A percentile compares a stretch with the other conserved stretches of the same genome.
These are phyloP conservation scores for Entelexis paramagnoliae DNA, from an alignment of 1,139 yeast species.

Conservation along the genomic window DNA sequence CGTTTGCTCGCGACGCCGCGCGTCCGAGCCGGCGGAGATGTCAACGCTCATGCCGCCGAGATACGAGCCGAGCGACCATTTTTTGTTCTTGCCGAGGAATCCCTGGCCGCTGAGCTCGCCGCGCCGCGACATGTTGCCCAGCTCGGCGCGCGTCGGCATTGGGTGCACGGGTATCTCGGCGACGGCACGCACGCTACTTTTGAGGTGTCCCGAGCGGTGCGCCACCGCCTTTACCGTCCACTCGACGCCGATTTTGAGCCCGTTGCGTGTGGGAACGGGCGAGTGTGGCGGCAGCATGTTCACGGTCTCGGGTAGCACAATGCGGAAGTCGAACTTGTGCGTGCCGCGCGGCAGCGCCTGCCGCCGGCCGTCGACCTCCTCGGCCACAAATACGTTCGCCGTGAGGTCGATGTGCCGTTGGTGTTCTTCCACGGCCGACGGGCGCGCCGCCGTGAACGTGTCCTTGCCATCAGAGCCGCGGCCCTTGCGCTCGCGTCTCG, in stretches of 20 bases:
- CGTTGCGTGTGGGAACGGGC: slow-evolving; percentile 5
- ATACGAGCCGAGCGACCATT: neutral
- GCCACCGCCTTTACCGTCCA: slow-evolving; percentile 10
- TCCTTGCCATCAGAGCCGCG: neutral
- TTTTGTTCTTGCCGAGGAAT: neutral
- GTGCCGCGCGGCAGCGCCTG: neutral
- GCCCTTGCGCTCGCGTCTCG: neutral
- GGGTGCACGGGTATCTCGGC: slow-evolving; percentile 8
- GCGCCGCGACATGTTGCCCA: neutral
- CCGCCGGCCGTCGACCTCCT: neutral
- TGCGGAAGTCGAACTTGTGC: slow-evolving; percentile 3
- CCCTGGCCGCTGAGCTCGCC: slow-evolving; percentile 4
- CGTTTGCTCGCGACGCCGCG: neutral
- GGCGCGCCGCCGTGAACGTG: neutral
- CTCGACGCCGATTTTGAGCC: slow-evolving; percentile 5
- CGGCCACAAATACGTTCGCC: neutral
- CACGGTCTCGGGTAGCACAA: slow-evolving; percentile 7
- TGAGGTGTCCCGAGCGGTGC: slow-evolving; percentile 7
- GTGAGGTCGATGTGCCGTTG: neutral
- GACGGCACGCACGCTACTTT: slow-evolving; percentile 1
- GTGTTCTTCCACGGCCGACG: neutral
- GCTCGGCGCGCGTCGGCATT: neutral
- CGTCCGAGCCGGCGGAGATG: neutral
- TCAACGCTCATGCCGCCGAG: neutral
- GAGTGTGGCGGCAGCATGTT: slow-evolving; percentile 9